Evolutionary conservation across 2,329 filamentous ascomycete genomes (phyloP), one percentile per base, ranked within the genome.

Genomic region (Thelonectria discophora): DNA sequence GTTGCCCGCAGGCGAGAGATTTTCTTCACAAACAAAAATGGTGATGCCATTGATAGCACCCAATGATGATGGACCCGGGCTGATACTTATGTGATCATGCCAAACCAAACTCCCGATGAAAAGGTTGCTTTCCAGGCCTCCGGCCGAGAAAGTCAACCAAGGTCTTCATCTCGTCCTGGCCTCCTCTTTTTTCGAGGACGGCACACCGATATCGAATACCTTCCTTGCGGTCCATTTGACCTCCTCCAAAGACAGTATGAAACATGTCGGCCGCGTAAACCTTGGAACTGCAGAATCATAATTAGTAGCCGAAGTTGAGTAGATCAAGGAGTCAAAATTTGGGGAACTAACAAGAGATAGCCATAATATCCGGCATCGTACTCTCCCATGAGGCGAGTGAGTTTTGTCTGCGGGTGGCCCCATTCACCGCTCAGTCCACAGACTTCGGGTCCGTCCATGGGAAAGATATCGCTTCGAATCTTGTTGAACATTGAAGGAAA

Each of bases 281-380:
- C 49, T 52, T 52, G 20, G 49, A 52, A 15, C 49, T 52, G 34
- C 17, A 30, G 10, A 27, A 30, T 24, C 7, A n/a, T 27, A 18
- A 37, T 21, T 20, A 50, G 30, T 50, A 51, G 27, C 7, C 18
- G 17, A 17, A 40, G 17, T 2, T 2, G 34, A 12, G 15, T 9
- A 13, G 9, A 51, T 17, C 11, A 15, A 21, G 24, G 43, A 6
- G 18, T 20, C 17, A 21, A n/a, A n/a, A n/a, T n/a, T n/a, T n/a
- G n/a, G 20, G 47, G 20, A 49, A 21, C 49, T 40, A 40, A 52
- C 49, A 52, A 52, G 13, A 52, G 20, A 21, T 52, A 52, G 8
- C 20, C 8, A n/a, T 52, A 52, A 12, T 52, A 52, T 40, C 49
- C 49, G 3, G 49, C 49, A 42, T 52, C 49, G 15, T 52, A 52